Conservation (phyloP, 768 basidiomycete species). For the Hypsizygus marmoreus region DNA sequence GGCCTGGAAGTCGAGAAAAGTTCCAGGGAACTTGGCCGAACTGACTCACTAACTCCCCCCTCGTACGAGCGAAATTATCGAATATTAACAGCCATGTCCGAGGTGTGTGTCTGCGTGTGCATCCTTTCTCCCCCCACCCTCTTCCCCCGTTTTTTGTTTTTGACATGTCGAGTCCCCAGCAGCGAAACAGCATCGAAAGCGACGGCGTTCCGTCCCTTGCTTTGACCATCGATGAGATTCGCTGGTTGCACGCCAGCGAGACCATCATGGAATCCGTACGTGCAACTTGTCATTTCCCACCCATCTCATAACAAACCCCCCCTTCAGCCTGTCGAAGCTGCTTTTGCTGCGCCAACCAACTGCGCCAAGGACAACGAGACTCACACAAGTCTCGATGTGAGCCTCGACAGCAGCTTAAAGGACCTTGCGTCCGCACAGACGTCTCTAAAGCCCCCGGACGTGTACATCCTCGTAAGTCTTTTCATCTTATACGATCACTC, state of each 20-base stretch:
- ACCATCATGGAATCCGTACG: constrained; percentile 15
- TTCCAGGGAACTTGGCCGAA: too few species aligned
- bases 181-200: constrained; percentile 23
- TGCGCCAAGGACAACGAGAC: too few species aligned
- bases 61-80: background rate
- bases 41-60: constrained; percentile 3
- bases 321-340: background rate
- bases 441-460: too few species aligned
- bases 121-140: constrained; percentile 10
- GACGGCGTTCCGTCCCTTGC: constrained; percentile 30
- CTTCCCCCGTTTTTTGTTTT: constrained; percentile 14
- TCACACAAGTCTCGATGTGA: too few species aligned
- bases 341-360: too few species aligned
- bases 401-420: too few species aligned
- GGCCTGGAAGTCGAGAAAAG: background rate
- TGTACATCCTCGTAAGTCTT: too few species aligned
- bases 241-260: constrained; percentile 49
- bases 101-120: constrained; percentile 12
- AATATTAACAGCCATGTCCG: constrained; percentile 1
- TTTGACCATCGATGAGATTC: constrained; percentile 47
- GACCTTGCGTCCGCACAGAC: too few species aligned
- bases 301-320: background rate
- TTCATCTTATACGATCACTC: too few species aligned
- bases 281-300: background rate
- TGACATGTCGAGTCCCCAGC: constrained; percentile 12